These are phyloP conservation scores for Puccinia horiana DNA, from an alignment of 1,284 basidiomycete species.

Conservation along the genomic window DNA sequence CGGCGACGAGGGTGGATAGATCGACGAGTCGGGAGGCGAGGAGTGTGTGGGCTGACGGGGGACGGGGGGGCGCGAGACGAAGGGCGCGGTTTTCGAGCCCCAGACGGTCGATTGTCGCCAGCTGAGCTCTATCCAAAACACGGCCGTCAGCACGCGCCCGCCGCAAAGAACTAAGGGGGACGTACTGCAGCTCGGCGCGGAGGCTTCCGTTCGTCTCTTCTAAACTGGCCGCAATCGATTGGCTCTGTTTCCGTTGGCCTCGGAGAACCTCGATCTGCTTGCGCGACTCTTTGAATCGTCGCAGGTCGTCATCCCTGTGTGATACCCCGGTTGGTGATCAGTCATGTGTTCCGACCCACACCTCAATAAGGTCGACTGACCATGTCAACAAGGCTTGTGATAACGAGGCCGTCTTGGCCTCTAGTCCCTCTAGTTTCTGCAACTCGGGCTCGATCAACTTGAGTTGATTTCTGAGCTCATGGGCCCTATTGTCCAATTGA, in stretches of 20 bases:
- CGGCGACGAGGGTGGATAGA: not conserved
- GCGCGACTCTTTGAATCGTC: slow-evolving; percentile 17
- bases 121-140: not conserved
- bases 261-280: slow-evolving; percentile 1
- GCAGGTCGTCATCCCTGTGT: slow-evolving; percentile 38
- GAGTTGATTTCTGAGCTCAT: slow-evolving; percentile 28
- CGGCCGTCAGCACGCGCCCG: not conserved
- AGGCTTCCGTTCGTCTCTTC: not conserved
- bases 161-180: not conserved
- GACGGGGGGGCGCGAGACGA: not conserved
- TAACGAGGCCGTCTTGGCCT: not conserved
- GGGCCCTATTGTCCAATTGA: not conserved
- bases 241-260: not conserved
- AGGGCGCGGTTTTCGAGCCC: not conserved
- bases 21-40: not conserved
- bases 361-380: not conserved
- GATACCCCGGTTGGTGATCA: not conserved
- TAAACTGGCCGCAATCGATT: not conserved
- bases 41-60: not conserved
- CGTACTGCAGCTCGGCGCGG: not conserved
- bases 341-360: not conserved
- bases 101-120: not conserved
- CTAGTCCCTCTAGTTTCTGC: not conserved
- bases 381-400: slow-evolving; percentile 25
- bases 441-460: slow-evolving; percentile 31